Evolutionary conservation across 2,329 filamentous ascomycete genomes (phyloP).

Genomic region (Verticillium nonalfalfae): DNA sequence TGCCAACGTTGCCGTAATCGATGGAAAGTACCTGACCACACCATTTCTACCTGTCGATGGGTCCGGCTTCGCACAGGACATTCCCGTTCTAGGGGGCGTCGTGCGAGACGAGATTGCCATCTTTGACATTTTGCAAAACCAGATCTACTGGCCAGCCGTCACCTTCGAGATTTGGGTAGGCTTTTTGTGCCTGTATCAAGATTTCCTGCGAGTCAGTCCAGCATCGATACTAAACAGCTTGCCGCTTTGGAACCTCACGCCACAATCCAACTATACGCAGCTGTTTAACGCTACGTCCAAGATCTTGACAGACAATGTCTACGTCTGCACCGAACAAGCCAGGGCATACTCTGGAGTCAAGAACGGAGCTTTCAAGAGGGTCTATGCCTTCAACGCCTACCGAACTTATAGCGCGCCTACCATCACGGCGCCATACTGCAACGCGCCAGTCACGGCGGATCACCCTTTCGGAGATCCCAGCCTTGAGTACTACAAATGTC

Average conservation of each 20-base stretch:
- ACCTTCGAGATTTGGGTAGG: not conserved
- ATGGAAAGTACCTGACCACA: constrained; percentile 43
- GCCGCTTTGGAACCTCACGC: not conserved
- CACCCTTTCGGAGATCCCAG: constrained; percentile 25
- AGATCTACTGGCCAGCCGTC: not conserved
- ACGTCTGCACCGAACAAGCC: constrained; percentile 25
- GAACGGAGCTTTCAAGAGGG: constrained; percentile 19
- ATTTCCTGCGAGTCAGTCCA: not conserved
- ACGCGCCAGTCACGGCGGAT: constrained; percentile 15
- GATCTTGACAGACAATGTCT: constrained; percentile 6
- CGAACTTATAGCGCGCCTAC: constrained; percentile 26
- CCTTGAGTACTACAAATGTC: constrained; percentile 33
- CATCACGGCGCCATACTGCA: constrained; percentile 22
- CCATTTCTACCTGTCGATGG: not conserved
- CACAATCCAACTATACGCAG: not conserved
- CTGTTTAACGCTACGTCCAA: not conserved
- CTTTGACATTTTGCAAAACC: not conserved
- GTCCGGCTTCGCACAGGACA: not conserved
- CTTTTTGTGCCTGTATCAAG: not conserved
- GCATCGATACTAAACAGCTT: not conserved
- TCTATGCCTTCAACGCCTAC: constrained; percentile 31
- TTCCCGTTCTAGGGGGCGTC: not conserved
- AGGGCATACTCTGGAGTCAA: constrained; percentile 24
- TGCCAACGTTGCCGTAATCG: constrained; percentile 48
- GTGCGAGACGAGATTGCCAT: not conserved